These are phyloP conservation scores for Neobulgaria alba DNA, from an alignment of 2,329 filamentous ascomycete genomes.

Conservation along the genomic window DNA sequence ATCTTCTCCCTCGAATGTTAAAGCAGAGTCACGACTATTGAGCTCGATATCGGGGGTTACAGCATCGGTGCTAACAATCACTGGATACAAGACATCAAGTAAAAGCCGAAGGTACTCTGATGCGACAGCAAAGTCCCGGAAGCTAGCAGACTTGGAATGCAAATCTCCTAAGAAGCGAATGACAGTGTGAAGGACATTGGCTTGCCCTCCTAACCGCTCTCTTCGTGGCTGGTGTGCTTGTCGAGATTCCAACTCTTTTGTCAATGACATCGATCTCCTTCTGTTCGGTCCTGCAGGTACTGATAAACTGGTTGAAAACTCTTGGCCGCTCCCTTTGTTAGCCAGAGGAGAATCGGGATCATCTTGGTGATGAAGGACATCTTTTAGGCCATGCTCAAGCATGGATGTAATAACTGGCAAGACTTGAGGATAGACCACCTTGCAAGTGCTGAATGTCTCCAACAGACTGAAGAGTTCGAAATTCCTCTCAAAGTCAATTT, in stretches of 20 bases:
- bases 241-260: constrained; percentile 47
- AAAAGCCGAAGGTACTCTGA: constrained; percentile 79
- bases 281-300: constrained; percentile 15
- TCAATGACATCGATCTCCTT: constrained; percentile 56
- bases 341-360: constrained; percentile 46
- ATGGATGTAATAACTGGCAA: constrained; percentile 75
- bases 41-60: constrained; percentile 79
- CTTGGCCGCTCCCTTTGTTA: constrained; percentile 19
- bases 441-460: constrained; percentile 61
- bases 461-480: constrained; percentile 69
- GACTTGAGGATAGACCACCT: constrained; percentile 67
- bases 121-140: constrained; percentile 71
- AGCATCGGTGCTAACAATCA: constrained; percentile 77
- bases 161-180: constrained; percentile 73
- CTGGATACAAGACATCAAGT: constrained; percentile 73
- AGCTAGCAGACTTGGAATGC: constrained; percentile 65
- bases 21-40: constrained; percentile 68
- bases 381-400: constrained; percentile 76
- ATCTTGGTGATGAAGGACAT: constrained; percentile 53
- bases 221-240: constrained; percentile 35
- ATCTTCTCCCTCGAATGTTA: constrained; percentile 80
- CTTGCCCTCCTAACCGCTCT: constrained; percentile 47
- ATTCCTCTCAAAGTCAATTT: constrained; percentile 61
- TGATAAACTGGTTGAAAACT: constrained; percentile 16
- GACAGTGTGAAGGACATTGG: constrained; percentile 63